Percentiles rank a stretch among this genome's conserved stretches.
Evolutionary conservation across 768 basidiomycete species (phyloP).

Genomic region (Lepiota brunneoincarnata): DNA sequence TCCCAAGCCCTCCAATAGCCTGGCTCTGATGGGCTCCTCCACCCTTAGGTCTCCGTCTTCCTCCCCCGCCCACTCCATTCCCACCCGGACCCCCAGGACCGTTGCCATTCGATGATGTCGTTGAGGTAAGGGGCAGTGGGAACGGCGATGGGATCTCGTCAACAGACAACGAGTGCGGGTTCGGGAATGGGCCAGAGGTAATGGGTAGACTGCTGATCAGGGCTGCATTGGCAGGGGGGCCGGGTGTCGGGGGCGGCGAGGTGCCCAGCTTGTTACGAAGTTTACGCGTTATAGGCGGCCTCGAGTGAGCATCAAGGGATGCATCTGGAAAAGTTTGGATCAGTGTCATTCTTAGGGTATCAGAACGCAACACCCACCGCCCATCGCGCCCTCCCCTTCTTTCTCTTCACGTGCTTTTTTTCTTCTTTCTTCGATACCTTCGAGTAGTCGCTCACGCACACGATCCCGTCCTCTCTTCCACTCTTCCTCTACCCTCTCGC

Average conservation of each 20-base stretch:
- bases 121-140: slow-evolving; percentile 27
- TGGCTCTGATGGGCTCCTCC: slow-evolving; percentile 55
- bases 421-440: slow-evolving; percentile 82
- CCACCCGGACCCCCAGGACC: slow-evolving; percentile 18
- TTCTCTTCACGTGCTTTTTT: slow-evolving; percentile 83
- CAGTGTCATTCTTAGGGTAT: slow-evolving; percentile 6
- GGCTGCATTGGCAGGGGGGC: slow-evolving; percentile 38
- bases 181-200: slow-evolving; percentile 67
- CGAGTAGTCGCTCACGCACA: slow-evolving; percentile 73
- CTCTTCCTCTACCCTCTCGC: slow-evolving; percentile 78
- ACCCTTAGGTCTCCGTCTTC: slow-evolving; percentile 50
- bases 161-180: slow-evolving; percentile 82
- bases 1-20: slow-evolving; percentile 68
- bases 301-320: slow-evolving; percentile 70
- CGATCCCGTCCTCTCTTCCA: slow-evolving; percentile 74
- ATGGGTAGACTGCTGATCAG: slow-evolving; percentile 49
- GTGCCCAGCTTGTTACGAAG: slow-evolving; percentile 78
- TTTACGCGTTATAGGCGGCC: slow-evolving; percentile 81
- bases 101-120: slow-evolving; percentile 16
- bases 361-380: slow-evolving; percentile 41
- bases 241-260: slow-evolving; percentile 75
- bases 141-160: slow-evolving; percentile 81
- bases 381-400: slow-evolving; percentile 80
- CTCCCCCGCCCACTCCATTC: slow-evolving; percentile 27
- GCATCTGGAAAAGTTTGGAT: slow-evolving; percentile 46